Evolutionary conservation across 2,329 filamentous ascomycete species (phyloP).

Genomic region (Colletotrichum sp.): DNA sequence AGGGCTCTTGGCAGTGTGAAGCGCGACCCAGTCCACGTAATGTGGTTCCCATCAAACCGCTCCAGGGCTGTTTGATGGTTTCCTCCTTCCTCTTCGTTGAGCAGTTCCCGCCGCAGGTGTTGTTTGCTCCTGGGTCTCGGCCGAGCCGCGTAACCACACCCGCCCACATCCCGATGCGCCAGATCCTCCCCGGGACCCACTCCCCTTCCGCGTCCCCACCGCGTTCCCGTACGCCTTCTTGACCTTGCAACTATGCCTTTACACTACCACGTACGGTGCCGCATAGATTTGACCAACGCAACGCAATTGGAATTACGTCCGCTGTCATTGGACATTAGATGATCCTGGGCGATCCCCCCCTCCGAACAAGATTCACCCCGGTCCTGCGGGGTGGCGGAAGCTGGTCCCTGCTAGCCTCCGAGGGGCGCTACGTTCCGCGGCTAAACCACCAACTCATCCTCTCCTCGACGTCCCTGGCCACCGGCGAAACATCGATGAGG

Average conservation of each 20-base stretch:
- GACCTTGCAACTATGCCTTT: not conserved
- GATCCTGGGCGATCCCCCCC: not conserved
- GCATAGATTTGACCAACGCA: not conserved
- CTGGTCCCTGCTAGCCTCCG: not conserved
- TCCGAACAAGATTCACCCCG: not conserved
- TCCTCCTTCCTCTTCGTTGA: not conserved
- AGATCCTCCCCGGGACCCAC: not conserved
- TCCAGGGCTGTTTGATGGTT: not conserved
- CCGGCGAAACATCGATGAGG: conserved; percentile 2
- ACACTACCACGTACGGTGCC: not conserved
- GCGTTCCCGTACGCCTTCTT: not conserved
- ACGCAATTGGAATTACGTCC: conserved; percentile 4
- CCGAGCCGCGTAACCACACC: conserved; percentile 10
- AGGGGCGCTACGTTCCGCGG: not conserved
- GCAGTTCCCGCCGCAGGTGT: not conserved
- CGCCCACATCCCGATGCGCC: conserved; percentile 15
- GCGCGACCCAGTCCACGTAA: not conserved
- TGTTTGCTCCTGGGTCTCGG: not conserved
- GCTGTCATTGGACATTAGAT: not conserved
- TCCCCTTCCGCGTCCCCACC: not conserved
- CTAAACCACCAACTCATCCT: not conserved
- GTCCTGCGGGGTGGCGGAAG: not conserved
- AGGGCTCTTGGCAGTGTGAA: not conserved
- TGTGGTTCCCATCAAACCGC: not conserved
- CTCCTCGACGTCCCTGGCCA: not conserved